A percentile compares a stretch with the other conserved stretches of the same genome.
Evolutionary conservation across 345 rosid genomes (phyloP).

Genomic region (Hibiscus mutabilis): DNA sequence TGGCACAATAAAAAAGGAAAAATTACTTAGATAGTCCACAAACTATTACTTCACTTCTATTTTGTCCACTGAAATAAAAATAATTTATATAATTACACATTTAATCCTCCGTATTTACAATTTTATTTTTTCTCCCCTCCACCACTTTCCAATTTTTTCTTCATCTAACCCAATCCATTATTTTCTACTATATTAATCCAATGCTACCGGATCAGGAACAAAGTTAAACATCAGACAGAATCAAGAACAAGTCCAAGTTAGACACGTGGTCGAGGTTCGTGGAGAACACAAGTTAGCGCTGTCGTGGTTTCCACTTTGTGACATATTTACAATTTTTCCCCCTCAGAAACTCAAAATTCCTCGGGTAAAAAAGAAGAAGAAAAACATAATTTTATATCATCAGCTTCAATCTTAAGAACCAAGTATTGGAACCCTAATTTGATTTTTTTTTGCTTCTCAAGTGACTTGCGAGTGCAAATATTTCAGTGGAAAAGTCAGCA

Average conservation of each 20-base stretch:
- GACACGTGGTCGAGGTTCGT: conserved; percentile 1
- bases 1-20: no score
- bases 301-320: background rate
- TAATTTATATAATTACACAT: no score
- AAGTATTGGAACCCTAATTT: background rate
- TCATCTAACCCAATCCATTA: no score
- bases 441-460: background rate
- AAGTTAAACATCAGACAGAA: background rate
- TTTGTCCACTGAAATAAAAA: no score
- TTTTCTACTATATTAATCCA: no score
- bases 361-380: background rate
- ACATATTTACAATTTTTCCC: background rate
- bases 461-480: no score
- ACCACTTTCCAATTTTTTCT: no score
- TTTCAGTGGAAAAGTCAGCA: background rate
- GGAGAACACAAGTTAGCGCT: conserved; percentile 16
- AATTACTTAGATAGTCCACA: no score
- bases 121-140: no score
- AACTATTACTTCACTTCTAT: no score
- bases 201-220: no score
- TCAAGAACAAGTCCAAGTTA: background rate
- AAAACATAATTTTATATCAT: background rate
- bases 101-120: no score
- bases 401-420: background rate
- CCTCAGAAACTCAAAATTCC: background rate